Conservation (phyloP, 2,329 filamentous ascomycete species). For the Hypoxylon sp. region DNA sequence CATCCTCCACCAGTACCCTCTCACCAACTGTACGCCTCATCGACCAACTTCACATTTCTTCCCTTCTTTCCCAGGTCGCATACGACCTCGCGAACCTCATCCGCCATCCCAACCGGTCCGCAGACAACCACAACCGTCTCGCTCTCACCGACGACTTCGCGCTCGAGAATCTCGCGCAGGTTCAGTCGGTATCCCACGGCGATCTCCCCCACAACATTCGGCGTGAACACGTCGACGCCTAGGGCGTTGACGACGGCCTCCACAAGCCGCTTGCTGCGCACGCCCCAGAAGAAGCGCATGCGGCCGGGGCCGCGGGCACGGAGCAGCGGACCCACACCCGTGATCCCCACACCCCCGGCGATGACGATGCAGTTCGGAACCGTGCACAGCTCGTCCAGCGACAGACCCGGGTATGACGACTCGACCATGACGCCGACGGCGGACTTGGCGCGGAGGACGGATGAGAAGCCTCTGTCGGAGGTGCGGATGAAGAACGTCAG, state of each 20-base stretch:
- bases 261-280: constrained; percentile 20
- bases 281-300: constrained; percentile 33
- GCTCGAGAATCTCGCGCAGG: constrained; percentile 32
- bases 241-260: constrained; percentile 15
- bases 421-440: constrained; percentile 27
- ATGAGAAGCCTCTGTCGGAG: constrained; percentile 12
- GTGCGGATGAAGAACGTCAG: constrained; percentile 35
- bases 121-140: constrained; percentile 46
- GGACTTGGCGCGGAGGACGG: constrained; percentile 11
- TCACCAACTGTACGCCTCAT: constrained; percentile 47
- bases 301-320: constrained; percentile 22
- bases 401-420: constrained; percentile 19
- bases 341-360: constrained; percentile 33
- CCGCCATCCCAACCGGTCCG: constrained; percentile 47
- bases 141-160: constrained; percentile 29
- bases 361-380: constrained; percentile 30
- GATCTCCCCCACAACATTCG: constrained; percentile 24
- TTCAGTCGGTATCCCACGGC: constrained; percentile 32
- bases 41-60: constrained; percentile 39
- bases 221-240: constrained; percentile 19
- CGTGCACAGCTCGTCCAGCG: constrained; percentile 21
- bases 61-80: constrained; percentile 38
- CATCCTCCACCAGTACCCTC: neutral
- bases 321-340: constrained; percentile 24
- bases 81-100: constrained; percentile 43